A percentile compares a stretch with the other conserved stretches of the same genome.
Conservation (phyloP, 208 protist genomes). For the Leishmania braziliensis region DNA sequence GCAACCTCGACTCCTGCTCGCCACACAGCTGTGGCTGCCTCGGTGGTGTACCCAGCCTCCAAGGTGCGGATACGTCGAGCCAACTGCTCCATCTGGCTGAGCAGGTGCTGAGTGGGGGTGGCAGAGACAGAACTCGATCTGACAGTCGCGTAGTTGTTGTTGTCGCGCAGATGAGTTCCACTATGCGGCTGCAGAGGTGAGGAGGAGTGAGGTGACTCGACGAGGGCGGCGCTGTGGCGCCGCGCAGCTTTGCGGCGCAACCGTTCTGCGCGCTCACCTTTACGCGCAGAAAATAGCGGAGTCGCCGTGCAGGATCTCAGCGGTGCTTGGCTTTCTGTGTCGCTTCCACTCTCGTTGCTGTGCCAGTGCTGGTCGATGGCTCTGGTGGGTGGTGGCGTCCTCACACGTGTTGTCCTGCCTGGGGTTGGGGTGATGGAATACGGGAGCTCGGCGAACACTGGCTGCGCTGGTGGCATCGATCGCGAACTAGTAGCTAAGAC, state of each 20-base stretch:
- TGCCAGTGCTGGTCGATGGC: background rate
- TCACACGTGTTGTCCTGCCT: background rate
- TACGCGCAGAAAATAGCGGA: conserved; percentile 7
- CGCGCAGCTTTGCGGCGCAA: background rate
- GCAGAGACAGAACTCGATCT: background rate
- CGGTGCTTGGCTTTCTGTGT: background rate
- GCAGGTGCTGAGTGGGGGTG: conserved; percentile 1
- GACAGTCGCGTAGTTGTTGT: background rate
- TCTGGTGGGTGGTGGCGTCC: background rate
- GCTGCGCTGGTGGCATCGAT: background rate
- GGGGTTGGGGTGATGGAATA: background rate
- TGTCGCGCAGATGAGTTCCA: background rate
- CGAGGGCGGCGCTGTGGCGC: conserved; percentile 11
- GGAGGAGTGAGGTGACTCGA: conserved; percentile 14
- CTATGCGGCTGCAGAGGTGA: background rate
- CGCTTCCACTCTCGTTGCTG: background rate
- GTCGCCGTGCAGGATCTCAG: conserved; percentile 21
- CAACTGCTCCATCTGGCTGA: conserved; percentile 32
- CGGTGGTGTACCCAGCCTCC: conserved; percentile 10
- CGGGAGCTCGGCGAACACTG: background rate
- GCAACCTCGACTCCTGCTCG: background rate
- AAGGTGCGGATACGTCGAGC: conserved; percentile 21
- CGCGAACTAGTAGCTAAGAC: background rate
- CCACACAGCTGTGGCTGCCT: background rate
- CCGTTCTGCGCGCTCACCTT: background rate